Base-by-base conservation (phyloP, 2,329 filamentous ascomycete genomes). In the Bertia moriformis region DNA sequence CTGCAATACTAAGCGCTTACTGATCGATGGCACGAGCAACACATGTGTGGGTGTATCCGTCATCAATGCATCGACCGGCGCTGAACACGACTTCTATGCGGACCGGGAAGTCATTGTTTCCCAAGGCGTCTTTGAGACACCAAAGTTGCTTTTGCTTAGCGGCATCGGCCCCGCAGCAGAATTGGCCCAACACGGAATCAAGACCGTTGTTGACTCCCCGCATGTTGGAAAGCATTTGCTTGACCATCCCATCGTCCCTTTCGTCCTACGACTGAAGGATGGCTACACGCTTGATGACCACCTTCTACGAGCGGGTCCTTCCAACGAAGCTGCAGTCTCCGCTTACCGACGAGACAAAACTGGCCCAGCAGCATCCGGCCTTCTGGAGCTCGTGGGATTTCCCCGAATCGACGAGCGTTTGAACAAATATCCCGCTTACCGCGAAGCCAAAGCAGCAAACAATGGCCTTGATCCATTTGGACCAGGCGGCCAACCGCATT, bases 401-500 rank as follows among this genome's bases (percentile, higher is more conserved):
- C 73, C 67, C 14, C 65, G 65, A 14, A 71, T 75, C 39, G 73
- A 78, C 46, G 50, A 64, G n/a, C 60, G 63, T 22, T 56, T 78
- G 0, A 59, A 66, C 40, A 63, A 61, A 27, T 60, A 61, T 40
- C 53, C 58, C 1, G 58, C 62, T 33, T 79, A 77, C 45, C 51
- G 53, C 5, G 53, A 55, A 14, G 56, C 52, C 38, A 64, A 64
- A 43, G 54, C 52, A 10, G 45, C 50, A 3, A 65, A 66, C 39
- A 57, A 51, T 7, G 54, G 53, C 2, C 39, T 52, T 0, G 71
- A 76, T 40, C 71, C 71, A 2, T 75, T 75, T 46, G 63, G 64
- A 2, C 71, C 71, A 0, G 59, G 54, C 3, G 71, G 69, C 4
- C 69, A 76, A 51, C 71, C 72, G 18, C 71, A 76, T 45, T 75